Conservation (phyloP, 2,329 filamentous ascomycete genomes). For the Neonectria neomacrospora region DNA sequence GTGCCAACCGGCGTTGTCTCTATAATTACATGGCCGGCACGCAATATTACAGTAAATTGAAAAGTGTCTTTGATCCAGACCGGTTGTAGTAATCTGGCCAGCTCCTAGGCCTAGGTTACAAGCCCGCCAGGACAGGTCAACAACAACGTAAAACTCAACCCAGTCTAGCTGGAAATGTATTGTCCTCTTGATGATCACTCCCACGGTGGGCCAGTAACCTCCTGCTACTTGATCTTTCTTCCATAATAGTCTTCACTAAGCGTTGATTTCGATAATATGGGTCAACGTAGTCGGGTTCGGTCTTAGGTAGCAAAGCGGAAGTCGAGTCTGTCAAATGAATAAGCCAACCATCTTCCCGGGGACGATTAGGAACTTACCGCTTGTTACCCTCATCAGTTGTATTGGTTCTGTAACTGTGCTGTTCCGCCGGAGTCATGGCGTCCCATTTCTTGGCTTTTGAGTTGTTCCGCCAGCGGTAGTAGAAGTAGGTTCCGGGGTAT, state of each 20-base stretch:
- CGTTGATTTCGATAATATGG: background rate
- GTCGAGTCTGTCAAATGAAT: background rate
- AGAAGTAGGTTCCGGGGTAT: slow-evolving; percentile 52
- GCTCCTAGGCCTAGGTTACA: too few relatives aligned
- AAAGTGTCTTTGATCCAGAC: background rate
- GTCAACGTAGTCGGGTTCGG: background rate
- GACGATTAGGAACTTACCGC: background rate
- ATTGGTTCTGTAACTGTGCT: slow-evolving; percentile 55
- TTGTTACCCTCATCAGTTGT: slow-evolving; percentile 43
- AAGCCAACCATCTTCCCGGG: background rate
- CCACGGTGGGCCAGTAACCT: background rate
- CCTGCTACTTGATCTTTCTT: background rate
- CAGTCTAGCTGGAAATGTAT: too few relatives aligned
- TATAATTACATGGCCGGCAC: too few relatives aligned
- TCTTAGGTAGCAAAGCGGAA: background rate
- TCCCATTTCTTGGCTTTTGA: slow-evolving; percentile 53
- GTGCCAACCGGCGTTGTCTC: too few relatives aligned
- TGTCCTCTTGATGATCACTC: too few relatives aligned
- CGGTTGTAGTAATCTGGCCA: background rate
- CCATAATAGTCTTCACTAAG: background rate
- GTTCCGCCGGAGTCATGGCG: slow-evolving; percentile 53
- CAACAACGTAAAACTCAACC: too few relatives aligned
- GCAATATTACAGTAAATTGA: too few relatives aligned
- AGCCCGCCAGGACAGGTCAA: too few relatives aligned
- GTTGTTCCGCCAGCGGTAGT: slow-evolving; percentile 53